Conservation (phyloP, 2,329 filamentous ascomycete genomes). For the Alternaria sp. region DNA sequence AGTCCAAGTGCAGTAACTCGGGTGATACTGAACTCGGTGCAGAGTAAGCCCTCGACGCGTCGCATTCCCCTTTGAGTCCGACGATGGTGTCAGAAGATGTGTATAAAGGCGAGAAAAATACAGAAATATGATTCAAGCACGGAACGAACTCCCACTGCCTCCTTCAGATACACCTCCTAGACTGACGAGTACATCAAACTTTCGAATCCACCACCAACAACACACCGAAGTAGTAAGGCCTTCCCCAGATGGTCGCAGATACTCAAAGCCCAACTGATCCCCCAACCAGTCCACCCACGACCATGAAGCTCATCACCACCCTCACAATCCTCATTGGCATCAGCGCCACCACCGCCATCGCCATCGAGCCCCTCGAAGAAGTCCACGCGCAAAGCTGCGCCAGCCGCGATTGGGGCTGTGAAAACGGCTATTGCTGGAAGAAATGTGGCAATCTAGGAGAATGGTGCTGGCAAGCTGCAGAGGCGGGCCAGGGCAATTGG, state of each 20-base stretch:
- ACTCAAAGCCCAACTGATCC: background rate
- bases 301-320: conserved; percentile 6
- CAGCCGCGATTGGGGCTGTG: background rate
- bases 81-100: background rate
- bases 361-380: background rate
- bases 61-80: accelerated
- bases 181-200: no score
- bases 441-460: background rate
- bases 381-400: background rate
- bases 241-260: background rate
- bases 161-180: no score
- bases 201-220: no score
- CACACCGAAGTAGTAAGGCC: no score
- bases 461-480: background rate
- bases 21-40: no score
- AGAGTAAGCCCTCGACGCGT: background rate
- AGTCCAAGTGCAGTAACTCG: background rate
- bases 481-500: background rate
- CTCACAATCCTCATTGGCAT: background rate
- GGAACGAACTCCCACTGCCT: no score
- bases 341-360: background rate
- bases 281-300: background rate
- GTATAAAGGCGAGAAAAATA: no score
- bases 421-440: background rate
- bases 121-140: no score